A percentile compares a stretch with the other conserved stretches of the same genome.
Conservation (phyloP, 2,329 filamentous ascomycete species). For the Onygenales sp. region DNA sequence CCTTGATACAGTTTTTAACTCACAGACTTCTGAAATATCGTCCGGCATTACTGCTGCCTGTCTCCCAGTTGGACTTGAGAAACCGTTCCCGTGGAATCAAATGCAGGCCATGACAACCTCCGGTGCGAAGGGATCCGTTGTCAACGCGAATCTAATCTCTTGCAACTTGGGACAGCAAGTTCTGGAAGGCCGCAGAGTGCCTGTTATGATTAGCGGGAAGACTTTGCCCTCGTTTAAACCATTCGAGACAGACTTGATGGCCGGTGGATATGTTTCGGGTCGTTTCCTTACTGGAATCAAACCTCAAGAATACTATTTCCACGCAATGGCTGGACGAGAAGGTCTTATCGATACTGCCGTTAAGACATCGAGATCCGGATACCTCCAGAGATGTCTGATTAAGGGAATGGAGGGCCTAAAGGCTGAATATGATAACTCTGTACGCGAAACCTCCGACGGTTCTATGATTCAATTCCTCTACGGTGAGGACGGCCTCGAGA, state of each 20-base stretch:
- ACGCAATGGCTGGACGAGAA: slow-evolving; percentile 98
- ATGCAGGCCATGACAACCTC: slow-evolving; percentile 99
- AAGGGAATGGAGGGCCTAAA: slow-evolving; percentile 96
- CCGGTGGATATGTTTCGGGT: slow-evolving; percentile 87
- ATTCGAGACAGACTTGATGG: slow-evolving; percentile 79
- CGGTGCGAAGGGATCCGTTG: slow-evolving; percentile 82
- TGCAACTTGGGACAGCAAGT: slow-evolving; percentile 97
- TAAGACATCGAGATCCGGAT: slow-evolving; percentile 94
- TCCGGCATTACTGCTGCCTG: slow-evolving; percentile 68
- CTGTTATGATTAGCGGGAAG: slow-evolving; percentile 96
- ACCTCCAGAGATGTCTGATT: slow-evolving; percentile 91
- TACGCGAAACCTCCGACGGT: slow-evolving; percentile 79
- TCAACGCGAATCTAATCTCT: slow-evolving; percentile 96
- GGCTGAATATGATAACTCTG: slow-evolving; percentile 87
- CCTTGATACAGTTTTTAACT: slow-evolving; percentile 80
- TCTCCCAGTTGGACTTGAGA: slow-evolving; percentile 72
- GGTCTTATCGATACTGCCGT: slow-evolving; percentile 98
- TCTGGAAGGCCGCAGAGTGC: slow-evolving; percentile 86
- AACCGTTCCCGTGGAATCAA: slow-evolving; percentile 91
- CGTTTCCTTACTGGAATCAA: slow-evolving; percentile 97
- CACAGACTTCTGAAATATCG: slow-evolving; percentile 59
- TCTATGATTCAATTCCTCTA: slow-evolving; percentile 92
- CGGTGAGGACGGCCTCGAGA: slow-evolving; percentile 90
- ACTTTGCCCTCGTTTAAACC: slow-evolving; percentile 88
- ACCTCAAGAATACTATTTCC: slow-evolving; percentile 97